Percentiles rank a stretch among this genome's conserved stretches.
Conservation (phyloP, 139 green algal genomes). For the Micromonas pusilla region DNA sequence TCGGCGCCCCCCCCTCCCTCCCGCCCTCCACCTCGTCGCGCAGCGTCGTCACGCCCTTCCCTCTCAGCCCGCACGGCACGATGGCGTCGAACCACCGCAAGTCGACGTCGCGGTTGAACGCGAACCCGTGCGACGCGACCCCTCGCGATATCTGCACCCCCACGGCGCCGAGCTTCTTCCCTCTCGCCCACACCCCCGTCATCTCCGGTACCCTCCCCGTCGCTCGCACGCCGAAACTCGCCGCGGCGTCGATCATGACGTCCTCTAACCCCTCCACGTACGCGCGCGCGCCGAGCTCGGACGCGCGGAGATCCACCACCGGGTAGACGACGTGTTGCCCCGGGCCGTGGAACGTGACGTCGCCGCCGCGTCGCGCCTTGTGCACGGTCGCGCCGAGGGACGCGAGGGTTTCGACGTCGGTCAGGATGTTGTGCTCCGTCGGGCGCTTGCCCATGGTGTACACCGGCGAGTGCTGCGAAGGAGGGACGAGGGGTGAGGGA, state of each 20-base stretch:
- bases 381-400: conserved; percentile 38
- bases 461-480: conserved; percentile 1
- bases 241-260: conserved; percentile 50
- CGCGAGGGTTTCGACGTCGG: conserved; percentile 4
- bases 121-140: conserved; percentile 78
- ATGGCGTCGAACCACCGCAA: conserved; percentile 68
- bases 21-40: neutral
- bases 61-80: conserved; percentile 42
- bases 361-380: conserved; percentile 54
- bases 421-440: neutral
- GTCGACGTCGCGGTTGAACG: conserved; percentile 75
- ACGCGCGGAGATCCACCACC: conserved; percentile 60
- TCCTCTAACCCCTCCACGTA: conserved; percentile 91
- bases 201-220: neutral
- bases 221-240: conserved; percentile 32
- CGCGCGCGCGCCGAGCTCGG: conserved; percentile 57
- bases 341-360: conserved; percentile 85
- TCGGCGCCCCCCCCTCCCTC: neutral
- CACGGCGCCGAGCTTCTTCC: conserved; percentile 86
- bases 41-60: conserved; percentile 9
- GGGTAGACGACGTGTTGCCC: conserved; percentile 78
- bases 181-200: conserved; percentile 2
- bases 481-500: neutral
- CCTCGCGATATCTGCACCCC: conserved; percentile 80
- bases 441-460: neutral